Conservation (phyloP, 2,329 filamentous ascomycete genomes). For the Alternaria panax region DNA sequence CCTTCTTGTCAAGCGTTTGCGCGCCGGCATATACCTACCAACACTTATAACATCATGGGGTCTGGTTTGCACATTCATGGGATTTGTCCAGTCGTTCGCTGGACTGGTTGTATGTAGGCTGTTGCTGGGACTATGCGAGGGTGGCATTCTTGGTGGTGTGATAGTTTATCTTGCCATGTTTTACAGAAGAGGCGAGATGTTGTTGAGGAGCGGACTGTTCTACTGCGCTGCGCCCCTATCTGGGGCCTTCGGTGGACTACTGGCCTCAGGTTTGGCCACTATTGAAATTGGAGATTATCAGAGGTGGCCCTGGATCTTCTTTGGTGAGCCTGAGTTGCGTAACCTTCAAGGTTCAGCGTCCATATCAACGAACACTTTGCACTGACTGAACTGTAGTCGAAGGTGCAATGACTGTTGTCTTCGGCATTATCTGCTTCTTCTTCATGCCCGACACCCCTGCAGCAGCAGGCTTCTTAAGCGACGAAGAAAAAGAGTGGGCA, state of each 20-base stretch:
- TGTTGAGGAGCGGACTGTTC: constrained; percentile 52
- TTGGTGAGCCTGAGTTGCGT: constrained; percentile 16
- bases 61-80: constrained; percentile 50
- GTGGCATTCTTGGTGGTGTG: constrained; percentile 52
- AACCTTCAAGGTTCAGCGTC: background rate
- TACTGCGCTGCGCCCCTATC: constrained; percentile 50
- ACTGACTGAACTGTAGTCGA: constrained; percentile 42
- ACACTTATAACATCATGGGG: constrained; percentile 52
- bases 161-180: constrained; percentile 55
- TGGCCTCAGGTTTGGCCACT: constrained; percentile 53
- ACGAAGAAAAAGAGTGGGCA: constrained; percentile 38
- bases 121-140: constrained; percentile 54
- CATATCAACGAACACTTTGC: background rate
- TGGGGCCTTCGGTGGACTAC: constrained; percentile 53
- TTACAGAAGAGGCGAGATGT: constrained; percentile 51
- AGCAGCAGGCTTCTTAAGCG: constrained; percentile 43
- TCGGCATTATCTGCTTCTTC: constrained; percentile 59
- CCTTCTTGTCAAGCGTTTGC: constrained; percentile 51
- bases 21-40: constrained; percentile 53
- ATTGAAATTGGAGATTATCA: constrained; percentile 50
- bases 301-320: constrained; percentile 45
- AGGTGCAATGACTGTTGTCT: constrained; percentile 37
- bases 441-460: constrained; percentile 58
- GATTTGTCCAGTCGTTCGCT: constrained; percentile 52
- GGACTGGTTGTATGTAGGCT: constrained; percentile 52